Base-by-base conservation (phyloP, 768 basidiomycete genomes). In the Tulasnella sp. region DNA sequence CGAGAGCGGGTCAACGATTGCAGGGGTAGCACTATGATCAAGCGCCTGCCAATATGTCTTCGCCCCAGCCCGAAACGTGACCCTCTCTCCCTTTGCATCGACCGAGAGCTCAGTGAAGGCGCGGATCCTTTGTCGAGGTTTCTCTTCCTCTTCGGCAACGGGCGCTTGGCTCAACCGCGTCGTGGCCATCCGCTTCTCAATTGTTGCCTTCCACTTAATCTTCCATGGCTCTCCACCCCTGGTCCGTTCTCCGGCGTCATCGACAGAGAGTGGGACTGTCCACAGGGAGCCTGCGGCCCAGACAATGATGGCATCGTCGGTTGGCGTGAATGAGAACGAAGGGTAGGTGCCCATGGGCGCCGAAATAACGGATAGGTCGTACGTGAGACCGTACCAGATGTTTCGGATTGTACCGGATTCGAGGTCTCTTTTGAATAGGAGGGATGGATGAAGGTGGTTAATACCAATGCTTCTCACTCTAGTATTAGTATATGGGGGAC, bases 281-380 rank as follows among this genome's bases (percentile, higher is more conserved):
- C 80, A 79, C 24, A 87, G 84, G 59, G 84, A 78, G 2, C 85
- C 85, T 1, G 82, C 78, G 3, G 85, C 82, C 85, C 85, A 87
- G 59, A 87, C 81, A 62, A 87, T 74, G 53, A 87, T 70, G 1
- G 78, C 80, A 59, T 77, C 73, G 61, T 80, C 79, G 17, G 71
- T 69, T 0, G 81, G 82, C 0, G 80, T 76, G 68, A 87, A 87
- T 8, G 84, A 75, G 65, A 84, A 87, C 0, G 83, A 81, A 0
- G 85, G 85, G 63, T 87, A 87, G 42, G 85, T 87, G 10, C 84
- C 83, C 83, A 86, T 86, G 0, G 85, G 85, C 12, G 84, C 82
- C 8, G 80, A 85, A 52, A 85, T 73, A 9, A 68, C 67, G 21
- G 74, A 74, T n/a, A 82, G 72, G 66, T 87, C 85, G 64, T 84